Evolutionary conservation across 78 protist species (phyloP), one percentile per base, ranked within the genome.

Genomic region (Speleostelium caveatum): DNA sequence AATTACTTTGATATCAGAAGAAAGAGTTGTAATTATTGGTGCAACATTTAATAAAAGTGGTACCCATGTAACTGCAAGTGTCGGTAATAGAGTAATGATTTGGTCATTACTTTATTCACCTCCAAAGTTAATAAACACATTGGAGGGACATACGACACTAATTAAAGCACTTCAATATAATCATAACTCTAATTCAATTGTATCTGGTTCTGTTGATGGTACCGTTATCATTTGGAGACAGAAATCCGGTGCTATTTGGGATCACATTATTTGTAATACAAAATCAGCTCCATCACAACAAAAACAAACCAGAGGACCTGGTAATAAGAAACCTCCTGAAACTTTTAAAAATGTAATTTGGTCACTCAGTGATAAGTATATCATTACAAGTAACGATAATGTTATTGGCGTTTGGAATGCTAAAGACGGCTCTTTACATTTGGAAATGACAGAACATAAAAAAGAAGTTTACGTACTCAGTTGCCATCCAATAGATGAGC

Each of bases 151-250:
- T 60, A 61, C 79, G 24, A 30, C 79, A 10, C 33, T 79, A 26
- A 83, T 83, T 5, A 39, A 28, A 42, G 67, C 75, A 32, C 19
- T 83, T 24, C 79, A 67, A 42, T 83, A 69, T 60, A 60, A 56
- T 60, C 60, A 83, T 60, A 45, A 42, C 5, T 69, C 79, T 45
- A 72, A 83, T 69, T 36, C 91, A 17, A 83, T 83, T 42, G 68
- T 83, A 0, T 69, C 91, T 8, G 91, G 91, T 30, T 36, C 71
- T 35, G 59, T 63, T 36, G 91, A 83, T 71, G 91, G 91, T 60
- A 55, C 36, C 0, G 59, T 83, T 39, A 83, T 67, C 10, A 69
- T 83, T 42, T 83, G 91, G 91, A 83, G 62, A 69, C 74, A 83
- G 41, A 30, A 30, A 16, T 49, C 67, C 32, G 91, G 91, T 3